Conservation (phyloP, 306 rosid species). For the Cucumis melo region DNA sequence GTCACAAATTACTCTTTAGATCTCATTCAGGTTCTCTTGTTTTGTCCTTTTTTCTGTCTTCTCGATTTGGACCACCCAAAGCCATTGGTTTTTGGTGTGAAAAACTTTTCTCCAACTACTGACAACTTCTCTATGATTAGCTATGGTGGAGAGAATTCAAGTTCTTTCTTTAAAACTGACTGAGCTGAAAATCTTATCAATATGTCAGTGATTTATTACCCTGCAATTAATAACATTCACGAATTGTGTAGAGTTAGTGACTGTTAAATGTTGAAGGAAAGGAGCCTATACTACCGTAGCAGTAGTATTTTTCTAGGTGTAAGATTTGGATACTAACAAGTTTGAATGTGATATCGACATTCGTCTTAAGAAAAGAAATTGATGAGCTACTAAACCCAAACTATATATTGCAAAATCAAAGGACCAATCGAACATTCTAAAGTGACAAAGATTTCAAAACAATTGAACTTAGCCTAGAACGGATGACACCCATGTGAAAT, state of each 20-base stretch:
- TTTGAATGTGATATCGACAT: background rate
- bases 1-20: constrained; percentile 4
- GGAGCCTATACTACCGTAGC: too few species aligned
- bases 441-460: too few species aligned
- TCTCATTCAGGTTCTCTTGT: background rate
- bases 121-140: constrained; percentile 4
- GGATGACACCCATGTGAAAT: too few species aligned
- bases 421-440: too few species aligned
- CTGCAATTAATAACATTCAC: background rate
- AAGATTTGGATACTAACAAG: too few species aligned
- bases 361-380: background rate
- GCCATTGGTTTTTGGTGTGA: background rate
- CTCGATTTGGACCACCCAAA: background rate
- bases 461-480: too few species aligned
- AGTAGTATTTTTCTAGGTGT: background rate
- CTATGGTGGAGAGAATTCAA: background rate
- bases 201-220: background rate
- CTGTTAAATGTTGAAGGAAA: background rate
- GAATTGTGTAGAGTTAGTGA: background rate
- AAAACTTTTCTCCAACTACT: background rate
- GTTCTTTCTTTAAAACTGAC: background rate
- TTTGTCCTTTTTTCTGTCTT: constrained; percentile 1
- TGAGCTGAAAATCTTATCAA: background rate
- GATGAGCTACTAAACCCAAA: too few species aligned
- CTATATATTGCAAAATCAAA: too few species aligned